A percentile compares a stretch with the other conserved stretches of the same genome.
Evolutionary conservation across 495 filamentous ascomycete species (phyloP).

Genomic region (Penicillium nucicola): DNA sequence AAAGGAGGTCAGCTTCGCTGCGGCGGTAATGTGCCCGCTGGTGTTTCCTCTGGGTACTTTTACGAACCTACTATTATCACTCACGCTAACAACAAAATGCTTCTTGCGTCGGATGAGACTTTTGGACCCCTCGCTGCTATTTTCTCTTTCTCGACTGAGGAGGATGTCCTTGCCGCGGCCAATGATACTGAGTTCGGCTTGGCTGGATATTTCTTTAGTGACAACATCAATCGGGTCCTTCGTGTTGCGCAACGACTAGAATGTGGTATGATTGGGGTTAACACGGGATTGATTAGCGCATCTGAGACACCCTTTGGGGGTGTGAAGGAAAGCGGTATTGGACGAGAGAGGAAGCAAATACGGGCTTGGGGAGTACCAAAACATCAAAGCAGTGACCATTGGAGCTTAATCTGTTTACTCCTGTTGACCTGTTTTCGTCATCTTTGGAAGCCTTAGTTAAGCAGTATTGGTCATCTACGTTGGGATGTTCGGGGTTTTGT

Average conservation of each 20-base stretch:
- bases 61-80: constrained; percentile 69
- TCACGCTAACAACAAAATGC: constrained; percentile 54
- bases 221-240: constrained; percentile 18
- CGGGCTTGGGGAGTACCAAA: constrained; percentile 49
- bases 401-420: no score
- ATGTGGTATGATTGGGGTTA: constrained; percentile 31
- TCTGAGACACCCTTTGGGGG: constrained; percentile 45
- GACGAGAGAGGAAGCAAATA: constrained; percentile 47
- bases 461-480: no score
- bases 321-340: constrained; percentile 50
- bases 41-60: no score
- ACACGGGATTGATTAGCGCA: constrained; percentile 29
- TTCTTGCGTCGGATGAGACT: constrained; percentile 20
- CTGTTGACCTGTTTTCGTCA: no score
- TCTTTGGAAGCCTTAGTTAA: no score
- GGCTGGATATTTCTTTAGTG: constrained; percentile 28
- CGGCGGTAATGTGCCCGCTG: no score
- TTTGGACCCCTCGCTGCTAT: constrained; percentile 30
- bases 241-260: constrained; percentile 20
- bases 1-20: constrained; percentile 55
- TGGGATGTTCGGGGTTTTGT: no score
- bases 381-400: constrained; percentile 37
- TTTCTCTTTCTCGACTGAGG: constrained; percentile 24
- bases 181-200: constrained; percentile 30
- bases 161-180: constrained; percentile 22